These are phyloP conservation scores for Aspergillus transmontanensis DNA, from an alignment of 2,329 filamentous ascomycete genomes.

Conservation along the genomic window DNA sequence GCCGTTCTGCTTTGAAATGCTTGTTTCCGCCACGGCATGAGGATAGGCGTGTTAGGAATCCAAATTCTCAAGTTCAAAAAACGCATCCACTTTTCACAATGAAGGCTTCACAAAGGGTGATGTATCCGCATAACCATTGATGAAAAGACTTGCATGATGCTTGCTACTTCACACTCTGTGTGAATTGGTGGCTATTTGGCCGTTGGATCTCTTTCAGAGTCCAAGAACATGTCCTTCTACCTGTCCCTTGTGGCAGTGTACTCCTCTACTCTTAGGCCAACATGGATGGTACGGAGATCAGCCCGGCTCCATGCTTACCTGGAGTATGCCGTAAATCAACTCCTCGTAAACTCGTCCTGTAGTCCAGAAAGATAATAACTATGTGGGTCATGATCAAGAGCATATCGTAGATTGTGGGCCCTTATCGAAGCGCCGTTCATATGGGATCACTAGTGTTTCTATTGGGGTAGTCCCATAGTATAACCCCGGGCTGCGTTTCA, in stretches of 20 bases:
- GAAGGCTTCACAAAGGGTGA: constrained; percentile 62
- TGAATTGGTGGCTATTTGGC: constrained; percentile 11
- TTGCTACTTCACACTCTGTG: constrained; percentile 4
- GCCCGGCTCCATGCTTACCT: not conserved
- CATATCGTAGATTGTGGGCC: not conserved
- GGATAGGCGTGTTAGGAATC: constrained; percentile 44
- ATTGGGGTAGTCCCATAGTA: not conserved
- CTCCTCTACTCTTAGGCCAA: not conserved
- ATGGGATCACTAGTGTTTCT: not conserved
- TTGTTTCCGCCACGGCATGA: constrained; percentile 40
- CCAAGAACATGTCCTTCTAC: not conserved
- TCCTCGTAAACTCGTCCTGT: not conserved
- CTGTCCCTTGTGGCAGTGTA: not conserved
- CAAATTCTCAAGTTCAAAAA: constrained; percentile 34
- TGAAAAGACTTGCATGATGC: constrained; percentile 39
- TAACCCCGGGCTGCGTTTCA: not conserved
- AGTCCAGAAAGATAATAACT: not conserved
- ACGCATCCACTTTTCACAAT: constrained; percentile 55
- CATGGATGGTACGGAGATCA: not conserved
- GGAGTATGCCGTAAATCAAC: not conserved
- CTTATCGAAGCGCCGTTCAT: not conserved
- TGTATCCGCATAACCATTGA: constrained; percentile 61
- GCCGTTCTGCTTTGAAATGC: constrained; percentile 31
- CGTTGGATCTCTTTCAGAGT: constrained; percentile 5
- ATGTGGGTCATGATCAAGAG: constrained; percentile 2